These are phyloP conservation scores for Leccinum boreale DNA, from an alignment of 768 basidiomycete genomes.

Conservation along the genomic window DNA sequence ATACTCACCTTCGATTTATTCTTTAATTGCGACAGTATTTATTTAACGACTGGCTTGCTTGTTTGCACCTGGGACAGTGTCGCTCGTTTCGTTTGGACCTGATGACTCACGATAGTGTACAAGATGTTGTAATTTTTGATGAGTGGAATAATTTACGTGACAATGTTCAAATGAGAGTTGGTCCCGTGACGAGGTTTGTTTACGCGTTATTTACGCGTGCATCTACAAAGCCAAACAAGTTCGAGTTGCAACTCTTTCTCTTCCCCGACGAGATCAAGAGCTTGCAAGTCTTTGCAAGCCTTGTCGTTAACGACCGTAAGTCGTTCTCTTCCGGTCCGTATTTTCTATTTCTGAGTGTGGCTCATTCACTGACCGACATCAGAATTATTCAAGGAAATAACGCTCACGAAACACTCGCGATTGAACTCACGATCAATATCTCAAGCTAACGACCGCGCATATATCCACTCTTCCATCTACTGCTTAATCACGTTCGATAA, in stretches of 20 bases:
- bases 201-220: slow-evolving; percentile 28
- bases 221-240: slow-evolving; percentile 34
- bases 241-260: slow-evolving; percentile 28
- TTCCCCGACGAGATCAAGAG: slow-evolving; percentile 13
- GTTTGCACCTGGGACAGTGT: neutral
- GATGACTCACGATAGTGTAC: neutral
- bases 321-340: slow-evolving; percentile 9
- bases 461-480: neutral
- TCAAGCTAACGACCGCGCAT: slow-evolving; percentile 24
- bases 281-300: slow-evolving; percentile 19
- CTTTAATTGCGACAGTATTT: slow-evolving; percentile 17
- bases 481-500: slow-evolving; percentile 17
- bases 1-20: slow-evolving; percentile 31
- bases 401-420: slow-evolving; percentile 26
- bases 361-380: neutral
- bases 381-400: slow-evolving; percentile 20
- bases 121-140: slow-evolving; percentile 2
- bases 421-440: slow-evolving; percentile 20
- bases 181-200: slow-evolving; percentile 29
- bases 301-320: slow-evolving; percentile 26
- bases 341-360: neutral
- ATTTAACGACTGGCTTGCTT: neutral
- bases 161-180: neutral
- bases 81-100: neutral
- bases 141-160: neutral